Base-by-base conservation (phyloP, 163 green algal genomes). In the Scenedesmus sp. region DNA sequence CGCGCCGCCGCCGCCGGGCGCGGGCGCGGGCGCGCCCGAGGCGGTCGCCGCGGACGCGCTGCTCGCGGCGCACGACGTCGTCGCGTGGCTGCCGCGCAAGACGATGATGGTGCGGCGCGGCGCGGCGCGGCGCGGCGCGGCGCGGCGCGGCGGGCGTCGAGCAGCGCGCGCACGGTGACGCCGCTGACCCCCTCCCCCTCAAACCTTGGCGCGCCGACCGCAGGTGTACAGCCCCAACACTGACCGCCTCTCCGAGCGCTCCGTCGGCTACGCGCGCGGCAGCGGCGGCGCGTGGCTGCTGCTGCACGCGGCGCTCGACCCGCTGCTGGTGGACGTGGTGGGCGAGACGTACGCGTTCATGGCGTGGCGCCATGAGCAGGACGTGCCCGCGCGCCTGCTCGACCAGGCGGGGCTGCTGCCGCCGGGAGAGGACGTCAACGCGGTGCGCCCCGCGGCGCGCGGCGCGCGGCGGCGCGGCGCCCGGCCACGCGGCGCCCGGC, bases 201-300 rank as follows among this genome's bases (percentile, higher is more conserved):
- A 57, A 57, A 57, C 50, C 17, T 26, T 9, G 11, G 4, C 50
- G 10, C 39, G 10, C 39, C 15, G 29, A 6, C 20, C 14, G 24
- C 73, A 81, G 73, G 73, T 81, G 45, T 81, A 81, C 62, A 72
- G 73, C 48, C 73, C 66, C 48, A 57, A 65, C 44, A 65, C 73
- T 10, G 73, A 81, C 73, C 58, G 64, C 24, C 60, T 81, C 10
- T 22, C 33, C 1, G 73, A 81, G 60, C 47, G 73, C 11, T 14
- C 34, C 0, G 57, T 78, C 14, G 6, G 13, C 2, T 70, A 53
- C 24, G 24, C 18, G 9, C n/a, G 57, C 9, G 70, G 70, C 11
- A 70, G 57, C 24, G 45, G 47, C 26, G 63, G 15, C 44, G n/a
- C 24, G 14, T 44, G 24, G 26, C 42, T 58, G 42, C 63, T 72